Evolutionary conservation across 106 monocot species (phyloP).

Genomic region (Xerophyta viscosa): DNA sequence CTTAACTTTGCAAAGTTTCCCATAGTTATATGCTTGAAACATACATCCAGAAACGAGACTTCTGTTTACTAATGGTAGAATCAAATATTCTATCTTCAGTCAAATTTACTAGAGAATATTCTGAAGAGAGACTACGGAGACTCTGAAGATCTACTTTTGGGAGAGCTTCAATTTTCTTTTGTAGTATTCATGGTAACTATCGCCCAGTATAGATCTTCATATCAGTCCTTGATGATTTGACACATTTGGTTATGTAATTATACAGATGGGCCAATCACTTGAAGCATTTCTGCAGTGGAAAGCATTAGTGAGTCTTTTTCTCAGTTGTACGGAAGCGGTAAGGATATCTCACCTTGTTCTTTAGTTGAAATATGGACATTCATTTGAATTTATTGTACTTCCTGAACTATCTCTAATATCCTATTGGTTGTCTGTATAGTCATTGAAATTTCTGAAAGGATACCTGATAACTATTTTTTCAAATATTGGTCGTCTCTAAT

Average conservation of each 20-base stretch:
- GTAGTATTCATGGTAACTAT: constrained; percentile 69
- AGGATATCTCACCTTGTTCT: constrained; percentile 19
- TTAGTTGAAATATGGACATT: too few species aligned
- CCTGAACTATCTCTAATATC: too few species aligned
- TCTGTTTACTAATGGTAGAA: not conserved
- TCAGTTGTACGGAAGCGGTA: constrained; percentile 85
- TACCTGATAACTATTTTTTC: too few species aligned
- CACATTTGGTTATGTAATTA: constrained; percentile 7
- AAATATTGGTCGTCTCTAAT: too few species aligned
- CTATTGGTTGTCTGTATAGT: too few species aligned
- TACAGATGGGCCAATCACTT: constrained; percentile 97
- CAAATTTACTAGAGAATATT: constrained; percentile 67
- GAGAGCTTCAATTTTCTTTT: constrained; percentile 90
- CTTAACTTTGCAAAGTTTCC: too few species aligned
- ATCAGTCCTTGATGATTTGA: not conserved
- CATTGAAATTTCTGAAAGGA: too few species aligned
- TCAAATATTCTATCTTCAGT: constrained; percentile 23
- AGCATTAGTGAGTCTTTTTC: constrained; percentile 69
- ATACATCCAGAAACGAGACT: too few species aligned
- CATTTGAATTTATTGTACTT: too few species aligned
- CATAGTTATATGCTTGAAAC: too few species aligned
- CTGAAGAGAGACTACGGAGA: constrained; percentile 61
- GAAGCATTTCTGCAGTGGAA: constrained; percentile 98
- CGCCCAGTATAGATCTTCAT: not conserved
- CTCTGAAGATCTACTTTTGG: constrained; percentile 66